Evolutionary conservation across 2,329 filamentous ascomycete species (phyloP).

Genomic region (Aaosphaeria pasadenensis): DNA sequence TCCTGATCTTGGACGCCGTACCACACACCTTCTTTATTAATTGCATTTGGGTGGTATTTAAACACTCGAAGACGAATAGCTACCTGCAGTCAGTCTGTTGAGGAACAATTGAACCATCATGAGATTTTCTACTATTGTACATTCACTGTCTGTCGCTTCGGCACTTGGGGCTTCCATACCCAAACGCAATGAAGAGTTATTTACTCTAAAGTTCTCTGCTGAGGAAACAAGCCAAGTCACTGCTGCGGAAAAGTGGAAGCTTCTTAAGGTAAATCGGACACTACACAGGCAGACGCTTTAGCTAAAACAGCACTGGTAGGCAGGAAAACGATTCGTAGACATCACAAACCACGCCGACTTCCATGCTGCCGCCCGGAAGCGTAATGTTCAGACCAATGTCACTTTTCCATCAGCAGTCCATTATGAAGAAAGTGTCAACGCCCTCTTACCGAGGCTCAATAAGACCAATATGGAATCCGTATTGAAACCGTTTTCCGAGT

Average conservation of each 20-base stretch:
- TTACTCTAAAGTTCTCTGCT: neutral
- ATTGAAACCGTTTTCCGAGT: slow-evolving; percentile 14
- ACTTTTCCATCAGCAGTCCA: neutral
- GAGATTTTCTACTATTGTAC: neutral
- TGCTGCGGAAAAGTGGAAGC: slow-evolving; percentile 70
- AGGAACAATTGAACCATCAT: neutral
- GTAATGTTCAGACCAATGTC: neutral
- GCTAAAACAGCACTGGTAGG: neutral
- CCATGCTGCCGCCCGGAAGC: neutral
- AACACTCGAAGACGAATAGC: neutral
- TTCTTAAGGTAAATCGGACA: slow-evolving; percentile 34
- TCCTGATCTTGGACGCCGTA: too few species aligned
- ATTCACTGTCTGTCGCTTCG: neutral
- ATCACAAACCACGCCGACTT: neutral
- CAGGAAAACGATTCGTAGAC: neutral
- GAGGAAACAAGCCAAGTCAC: slow-evolving; percentile 1
- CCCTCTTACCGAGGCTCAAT: slow-evolving; percentile 16
- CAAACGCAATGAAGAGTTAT: neutral
- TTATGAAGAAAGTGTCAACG: slow-evolving; percentile 2
- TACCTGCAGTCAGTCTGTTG: neutral
- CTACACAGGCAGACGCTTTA: too few species aligned
- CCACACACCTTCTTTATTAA: too few species aligned
- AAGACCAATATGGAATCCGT: slow-evolving; percentile 14
- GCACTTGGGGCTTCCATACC: neutral
- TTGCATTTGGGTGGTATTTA: neutral